Evolutionary conservation across 352 stramenopile genomes (phyloP).

Genomic region (Albugo candida): DNA sequence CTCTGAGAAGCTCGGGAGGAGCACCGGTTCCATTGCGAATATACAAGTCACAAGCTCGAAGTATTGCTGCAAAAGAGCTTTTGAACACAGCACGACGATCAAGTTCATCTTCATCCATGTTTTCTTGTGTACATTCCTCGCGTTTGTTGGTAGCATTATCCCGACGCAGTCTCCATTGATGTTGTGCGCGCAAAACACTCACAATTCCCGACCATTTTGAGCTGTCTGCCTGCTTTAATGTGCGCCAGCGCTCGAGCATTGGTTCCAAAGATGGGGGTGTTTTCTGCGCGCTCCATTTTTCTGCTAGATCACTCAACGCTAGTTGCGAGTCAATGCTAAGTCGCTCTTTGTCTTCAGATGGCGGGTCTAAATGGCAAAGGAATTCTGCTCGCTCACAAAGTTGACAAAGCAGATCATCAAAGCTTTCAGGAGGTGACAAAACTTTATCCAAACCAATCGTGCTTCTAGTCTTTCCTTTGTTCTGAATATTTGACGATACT

Average conservation of each 20-base stretch:
- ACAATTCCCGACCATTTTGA: constrained; percentile 77
- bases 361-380: constrained; percentile 46
- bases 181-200: constrained; percentile 55
- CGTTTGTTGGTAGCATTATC: neutral
- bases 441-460: constrained; percentile 31
- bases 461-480: neutral
- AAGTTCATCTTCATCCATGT: neutral
- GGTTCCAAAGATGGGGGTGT: constrained; percentile 63
- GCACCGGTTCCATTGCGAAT: constrained; percentile 66
- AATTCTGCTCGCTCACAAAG: constrained; percentile 53
- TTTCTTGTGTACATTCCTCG: neutral
- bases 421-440: constrained; percentile 35
- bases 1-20: constrained; percentile 48
- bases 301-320: constrained; percentile 58
- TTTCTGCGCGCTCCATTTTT: constrained; percentile 74
- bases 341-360: constrained; percentile 44
- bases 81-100: neutral
- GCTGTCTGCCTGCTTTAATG: constrained; percentile 42
- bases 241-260: constrained; percentile 76
- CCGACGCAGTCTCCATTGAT: constrained; percentile 20
- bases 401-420: constrained; percentile 44
- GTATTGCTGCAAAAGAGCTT: constrained; percentile 38
- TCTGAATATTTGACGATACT: neutral
- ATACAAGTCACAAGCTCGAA: constrained; percentile 76
- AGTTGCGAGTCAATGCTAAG: constrained; percentile 45